Percentiles rank a stretch among this genome's conserved stretches.
Conservation (phyloP, 1,139 yeast species). For the Lodderomyces theae region DNA sequence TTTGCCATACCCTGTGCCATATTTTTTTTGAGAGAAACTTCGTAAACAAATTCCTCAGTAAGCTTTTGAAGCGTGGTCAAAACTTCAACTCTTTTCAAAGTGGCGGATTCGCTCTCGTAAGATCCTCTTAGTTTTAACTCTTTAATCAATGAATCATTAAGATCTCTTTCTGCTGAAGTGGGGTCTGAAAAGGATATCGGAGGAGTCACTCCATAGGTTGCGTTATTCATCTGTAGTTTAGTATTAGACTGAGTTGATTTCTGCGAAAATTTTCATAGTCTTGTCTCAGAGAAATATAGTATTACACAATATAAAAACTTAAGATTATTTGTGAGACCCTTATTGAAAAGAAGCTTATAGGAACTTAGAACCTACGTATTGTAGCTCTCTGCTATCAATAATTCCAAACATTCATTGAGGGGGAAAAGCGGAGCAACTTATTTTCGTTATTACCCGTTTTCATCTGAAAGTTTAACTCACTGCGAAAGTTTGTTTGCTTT, state of each 20-base stretch:
- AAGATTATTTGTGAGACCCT: no score
- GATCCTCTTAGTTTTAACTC: constrained; percentile 85
- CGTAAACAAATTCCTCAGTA: constrained; percentile 76
- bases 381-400: no score
- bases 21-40: constrained; percentile 73
- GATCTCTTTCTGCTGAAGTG: constrained; percentile 68
- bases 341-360: no score
- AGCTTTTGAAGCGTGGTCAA: constrained; percentile 66
- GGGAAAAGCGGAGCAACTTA: no score
- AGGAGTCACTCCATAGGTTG: constrained; percentile 75
- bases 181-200: constrained; percentile 87
- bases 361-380: no score
- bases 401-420: no score
- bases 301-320: no score
- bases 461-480: no score
- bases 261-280: background rate
- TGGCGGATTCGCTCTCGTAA: constrained; percentile 81
- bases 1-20: constrained; percentile 97
- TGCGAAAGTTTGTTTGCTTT: background rate
- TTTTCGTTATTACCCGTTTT: no score
- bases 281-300: background rate
- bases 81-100: constrained; percentile 75
- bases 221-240: background rate
- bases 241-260: background rate
- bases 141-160: constrained; percentile 72